Evolutionary conservation across 148 eudicot genomes (phyloP).

Genomic region (Diospyros lotus): DNA sequence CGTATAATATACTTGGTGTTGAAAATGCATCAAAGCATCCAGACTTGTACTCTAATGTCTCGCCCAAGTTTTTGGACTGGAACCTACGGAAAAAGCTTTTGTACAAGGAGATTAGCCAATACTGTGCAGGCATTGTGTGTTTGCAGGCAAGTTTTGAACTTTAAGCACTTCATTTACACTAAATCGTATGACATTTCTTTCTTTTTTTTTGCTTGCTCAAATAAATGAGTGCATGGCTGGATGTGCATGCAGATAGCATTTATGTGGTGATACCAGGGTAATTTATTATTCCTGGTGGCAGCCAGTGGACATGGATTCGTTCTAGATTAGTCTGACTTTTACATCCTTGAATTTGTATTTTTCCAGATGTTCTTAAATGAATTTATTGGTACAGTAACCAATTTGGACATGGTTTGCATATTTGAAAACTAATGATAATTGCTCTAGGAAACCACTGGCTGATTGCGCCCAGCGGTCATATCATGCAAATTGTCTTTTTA

Average conservation of each 20-base stretch:
- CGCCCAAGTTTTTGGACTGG: slow-evolving; percentile 57
- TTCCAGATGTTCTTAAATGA: neutral
- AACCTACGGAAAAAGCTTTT: slow-evolving; percentile 49
- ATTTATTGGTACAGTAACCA: neutral
- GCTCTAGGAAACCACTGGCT: too few relatives aligned
- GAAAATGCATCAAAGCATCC: slow-evolving; percentile 79
- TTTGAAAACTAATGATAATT: neutral
- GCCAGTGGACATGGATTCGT: neutral
- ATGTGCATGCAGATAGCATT: neutral
- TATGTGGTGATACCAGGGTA: neutral
- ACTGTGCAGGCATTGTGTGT: slow-evolving; percentile 67
- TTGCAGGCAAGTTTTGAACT: slow-evolving; percentile 62
- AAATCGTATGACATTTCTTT: neutral
- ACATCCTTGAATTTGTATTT: neutral
- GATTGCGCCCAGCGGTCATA: too few relatives aligned
- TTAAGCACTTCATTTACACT: neutral
- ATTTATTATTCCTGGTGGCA: neutral
- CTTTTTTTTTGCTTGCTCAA: slow-evolving; percentile 6
- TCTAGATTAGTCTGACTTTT: slow-evolving; percentile 4
- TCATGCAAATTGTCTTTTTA: too few relatives aligned
- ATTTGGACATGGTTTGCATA: neutral
- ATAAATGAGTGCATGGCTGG: neutral
- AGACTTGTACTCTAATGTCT: slow-evolving; percentile 47
- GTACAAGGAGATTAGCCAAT: slow-evolving; percentile 51
- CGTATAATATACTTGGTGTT: slow-evolving; percentile 86